phyloP scores from a whole-genome alignment of 225 moss, liverwort and hornwort species.

The Polytrichum formosum region DNA sequence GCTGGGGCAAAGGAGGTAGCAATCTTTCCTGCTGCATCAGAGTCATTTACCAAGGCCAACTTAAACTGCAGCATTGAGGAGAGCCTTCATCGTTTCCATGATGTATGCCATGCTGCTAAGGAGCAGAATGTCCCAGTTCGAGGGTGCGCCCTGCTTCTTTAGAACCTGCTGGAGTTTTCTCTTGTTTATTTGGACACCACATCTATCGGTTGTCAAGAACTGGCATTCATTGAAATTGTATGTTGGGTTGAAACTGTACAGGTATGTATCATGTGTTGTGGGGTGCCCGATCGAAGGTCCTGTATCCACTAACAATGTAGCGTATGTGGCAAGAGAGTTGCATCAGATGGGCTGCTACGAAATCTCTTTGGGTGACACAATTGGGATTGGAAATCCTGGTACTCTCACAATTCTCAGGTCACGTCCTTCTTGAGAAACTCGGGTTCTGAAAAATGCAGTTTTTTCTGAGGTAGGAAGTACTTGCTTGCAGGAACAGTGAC shows the following conservation, averaged over 20 bases:
- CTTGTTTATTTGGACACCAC: too few species aligned
- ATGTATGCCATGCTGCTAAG: slow-evolving; percentile 79
- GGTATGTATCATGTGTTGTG: slow-evolving; percentile 92
- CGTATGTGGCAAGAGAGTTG: slow-evolving; percentile 72
- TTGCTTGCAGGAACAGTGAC: slow-evolving; percentile 60
- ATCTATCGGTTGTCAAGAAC: too few species aligned
- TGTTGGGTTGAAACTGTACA: slow-evolving; percentile 19
- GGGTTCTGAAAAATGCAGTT: neutral
- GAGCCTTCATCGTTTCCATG: slow-evolving; percentile 70
- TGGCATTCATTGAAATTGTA: neutral
- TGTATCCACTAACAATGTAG: slow-evolving; percentile 64
- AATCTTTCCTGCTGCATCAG: slow-evolving; percentile 92
- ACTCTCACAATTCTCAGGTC: neutral
- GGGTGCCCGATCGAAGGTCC: slow-evolving; percentile 89
- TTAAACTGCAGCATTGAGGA: slow-evolving; percentile 87
- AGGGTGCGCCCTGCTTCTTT: slow-evolving; percentile 48
- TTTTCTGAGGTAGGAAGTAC: neutral
- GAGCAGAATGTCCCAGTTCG: slow-evolving; percentile 68
- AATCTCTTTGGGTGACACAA: slow-evolving; percentile 94
- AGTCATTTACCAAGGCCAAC: slow-evolving; percentile 86
- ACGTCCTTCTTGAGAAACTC: neutral
- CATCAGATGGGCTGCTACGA: slow-evolving; percentile 88
- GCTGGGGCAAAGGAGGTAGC: slow-evolving; percentile 92
- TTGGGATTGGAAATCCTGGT: slow-evolving; percentile 96
- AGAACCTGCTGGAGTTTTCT: neutral